Percentiles rank a stretch among this genome's conserved stretches.
Conservation (phyloP, 768 basidiomycete genomes). For the Psilocybe cyanescens region DNA sequence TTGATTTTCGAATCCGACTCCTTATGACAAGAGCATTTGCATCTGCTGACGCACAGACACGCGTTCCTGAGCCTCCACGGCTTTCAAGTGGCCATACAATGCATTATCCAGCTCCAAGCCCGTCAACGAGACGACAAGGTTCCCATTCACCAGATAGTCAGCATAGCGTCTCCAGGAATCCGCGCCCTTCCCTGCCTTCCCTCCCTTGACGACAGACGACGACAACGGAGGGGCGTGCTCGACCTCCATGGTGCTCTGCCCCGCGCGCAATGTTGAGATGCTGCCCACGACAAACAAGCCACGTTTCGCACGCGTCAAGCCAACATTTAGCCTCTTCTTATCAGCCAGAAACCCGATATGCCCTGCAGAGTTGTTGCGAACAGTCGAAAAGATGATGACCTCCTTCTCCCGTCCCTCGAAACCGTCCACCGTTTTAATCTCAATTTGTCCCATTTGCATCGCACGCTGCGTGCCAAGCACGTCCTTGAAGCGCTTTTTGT, state of each 20-base stretch:
- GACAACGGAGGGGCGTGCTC: background rate
- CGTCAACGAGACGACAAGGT: constrained; percentile 53
- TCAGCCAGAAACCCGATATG: constrained; percentile 91
- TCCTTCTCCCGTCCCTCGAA: constrained; percentile 96
- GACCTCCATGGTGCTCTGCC: constrained; percentile 32
- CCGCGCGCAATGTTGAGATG: constrained; percentile 60
- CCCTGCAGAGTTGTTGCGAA: constrained; percentile 78
- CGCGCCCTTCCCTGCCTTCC: constrained; percentile 40
- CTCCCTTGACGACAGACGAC: background rate
- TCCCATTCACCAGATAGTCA: constrained; percentile 53
- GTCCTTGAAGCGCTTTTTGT: constrained; percentile 54
- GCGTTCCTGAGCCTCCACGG: background rate
- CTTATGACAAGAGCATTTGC: background rate
- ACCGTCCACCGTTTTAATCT: constrained; percentile 93
- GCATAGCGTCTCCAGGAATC: constrained; percentile 68
- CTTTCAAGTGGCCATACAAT: constrained; percentile 36
- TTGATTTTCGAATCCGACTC: background rate
- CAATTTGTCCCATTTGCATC: constrained; percentile 67
- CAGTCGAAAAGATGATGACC: constrained; percentile 90
- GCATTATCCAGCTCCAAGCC: constrained; percentile 45
- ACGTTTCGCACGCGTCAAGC: constrained; percentile 85
- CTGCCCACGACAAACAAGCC: constrained; percentile 85
- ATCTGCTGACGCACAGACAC: background rate
- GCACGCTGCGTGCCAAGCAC: constrained; percentile 70
- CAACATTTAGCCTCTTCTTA: constrained; percentile 85